Conservation (phyloP, 495 filamentous ascomycete genomes). For the Sordaria brevicollis region DNA sequence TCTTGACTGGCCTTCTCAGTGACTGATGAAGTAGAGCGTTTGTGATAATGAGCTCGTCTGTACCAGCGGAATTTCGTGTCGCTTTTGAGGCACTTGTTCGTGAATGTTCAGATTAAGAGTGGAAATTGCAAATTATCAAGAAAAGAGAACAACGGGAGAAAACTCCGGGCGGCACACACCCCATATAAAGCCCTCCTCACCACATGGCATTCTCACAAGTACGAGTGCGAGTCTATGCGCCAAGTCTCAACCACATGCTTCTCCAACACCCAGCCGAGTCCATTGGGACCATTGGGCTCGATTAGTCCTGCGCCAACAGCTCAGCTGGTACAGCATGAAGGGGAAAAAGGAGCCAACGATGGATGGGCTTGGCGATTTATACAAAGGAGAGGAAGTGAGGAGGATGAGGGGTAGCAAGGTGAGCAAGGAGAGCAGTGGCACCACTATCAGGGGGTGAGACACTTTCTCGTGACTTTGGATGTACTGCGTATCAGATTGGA, state of each 20-base stretch:
- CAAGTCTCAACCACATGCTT: neutral
- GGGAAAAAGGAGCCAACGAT: neutral
- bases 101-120: neutral
- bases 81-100: neutral
- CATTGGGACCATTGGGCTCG: neutral
- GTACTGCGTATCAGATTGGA: neutral
- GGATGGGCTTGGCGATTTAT: neutral
- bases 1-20: neutral
- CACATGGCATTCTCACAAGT: neutral
- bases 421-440: neutral
- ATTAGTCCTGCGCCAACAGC: neutral
- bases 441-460: neutral
- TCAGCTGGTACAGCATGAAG: neutral
- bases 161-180: neutral
- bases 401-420: neutral
- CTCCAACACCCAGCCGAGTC: neutral
- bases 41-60: neutral
- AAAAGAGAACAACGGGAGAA: neutral
- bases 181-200: neutral
- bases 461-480: neutral
- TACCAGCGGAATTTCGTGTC: neutral
- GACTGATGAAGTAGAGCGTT: neutral
- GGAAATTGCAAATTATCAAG: neutral
- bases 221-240: neutral
- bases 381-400: neutral